phyloP scores from a whole-genome alignment of 2,329 filamentous ascomycete species.

The Aspergillus quadricinctus region DNA sequence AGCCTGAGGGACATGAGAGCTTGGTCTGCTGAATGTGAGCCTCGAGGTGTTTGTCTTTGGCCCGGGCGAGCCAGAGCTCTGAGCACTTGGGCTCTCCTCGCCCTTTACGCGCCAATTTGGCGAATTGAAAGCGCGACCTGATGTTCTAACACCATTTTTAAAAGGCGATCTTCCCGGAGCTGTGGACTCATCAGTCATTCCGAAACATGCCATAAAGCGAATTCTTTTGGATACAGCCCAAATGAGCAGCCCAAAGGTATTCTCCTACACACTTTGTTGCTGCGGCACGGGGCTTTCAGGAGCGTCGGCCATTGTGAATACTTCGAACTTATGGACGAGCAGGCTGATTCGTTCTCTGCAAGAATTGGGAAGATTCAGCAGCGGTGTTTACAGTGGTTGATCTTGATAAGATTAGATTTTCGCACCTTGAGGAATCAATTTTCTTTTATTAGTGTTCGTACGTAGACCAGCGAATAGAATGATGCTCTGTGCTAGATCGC shows the following conservation, averaged over 20 bases:
- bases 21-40: slow-evolving; percentile 27
- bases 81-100: slow-evolving; percentile 31
- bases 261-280: slow-evolving; percentile 31
- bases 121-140: slow-evolving; percentile 36
- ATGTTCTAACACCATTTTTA: slow-evolving; percentile 31
- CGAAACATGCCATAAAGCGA: background rate
- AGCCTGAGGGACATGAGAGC: slow-evolving; percentile 31
- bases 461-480: background rate
- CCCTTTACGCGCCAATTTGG: slow-evolving; percentile 41
- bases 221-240: slow-evolving; percentile 11
- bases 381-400: background rate
- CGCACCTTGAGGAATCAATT: background rate
- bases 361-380: background rate
- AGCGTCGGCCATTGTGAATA: slow-evolving; percentile 27
- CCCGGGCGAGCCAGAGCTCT: slow-evolving; percentile 23
- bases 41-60: slow-evolving; percentile 27
- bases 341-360: background rate
- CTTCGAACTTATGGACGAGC: background rate
- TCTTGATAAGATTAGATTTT: background rate
- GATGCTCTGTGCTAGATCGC: background rate
- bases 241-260: slow-evolving; percentile 13
- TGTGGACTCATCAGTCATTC: slow-evolving; percentile 18
- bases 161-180: slow-evolving; percentile 28
- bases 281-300: slow-evolving; percentile 24
- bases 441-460: background rate